Conservation (phyloP, 1,284 basidiomycete genomes). For the Athelia psychrophila region DNA sequence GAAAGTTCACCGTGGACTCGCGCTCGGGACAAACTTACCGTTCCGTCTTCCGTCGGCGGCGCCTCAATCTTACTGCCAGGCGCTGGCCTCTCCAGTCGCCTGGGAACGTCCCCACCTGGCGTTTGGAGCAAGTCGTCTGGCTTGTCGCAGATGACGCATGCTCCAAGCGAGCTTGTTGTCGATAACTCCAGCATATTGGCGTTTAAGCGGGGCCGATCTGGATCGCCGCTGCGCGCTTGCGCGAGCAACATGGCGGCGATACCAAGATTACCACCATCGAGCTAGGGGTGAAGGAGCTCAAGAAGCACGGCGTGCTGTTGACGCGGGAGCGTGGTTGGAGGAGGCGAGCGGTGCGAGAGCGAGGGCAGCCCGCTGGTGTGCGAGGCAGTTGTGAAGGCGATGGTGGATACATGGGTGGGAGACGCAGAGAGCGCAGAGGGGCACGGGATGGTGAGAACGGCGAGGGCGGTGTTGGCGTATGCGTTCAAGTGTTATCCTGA, state of each 20-base stretch:
- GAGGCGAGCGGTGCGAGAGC: conserved; percentile 92
- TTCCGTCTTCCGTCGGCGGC: conserved; percentile 32
- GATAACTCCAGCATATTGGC: conserved; percentile 57
- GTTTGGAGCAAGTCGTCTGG: conserved; percentile 25
- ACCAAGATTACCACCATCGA: too few relatives aligned
- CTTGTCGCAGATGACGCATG: conserved; percentile 29
- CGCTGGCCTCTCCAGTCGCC: conserved; percentile 27
- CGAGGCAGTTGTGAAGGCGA: conserved; percentile 95
- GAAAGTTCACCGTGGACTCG: conserved; percentile 48
- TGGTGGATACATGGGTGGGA: conserved; percentile 90
- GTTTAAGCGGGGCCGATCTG: conserved; percentile 89
- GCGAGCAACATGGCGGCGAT: conserved; percentile 82
- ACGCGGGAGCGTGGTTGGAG: conserved; percentile 92
- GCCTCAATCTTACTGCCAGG: conserved; percentile 32
- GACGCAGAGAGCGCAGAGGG: conserved; percentile 86
- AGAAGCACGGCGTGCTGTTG: conserved; percentile 84
- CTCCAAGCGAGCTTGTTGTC: conserved; percentile 37
- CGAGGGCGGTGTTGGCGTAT: conserved; percentile 87
- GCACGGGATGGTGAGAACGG: conserved; percentile 77
- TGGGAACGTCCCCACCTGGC: conserved; percentile 21
- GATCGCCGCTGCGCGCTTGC: conserved; percentile 92
- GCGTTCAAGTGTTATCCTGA: conserved; percentile 92
- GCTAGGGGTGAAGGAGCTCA: conserved; percentile 75
- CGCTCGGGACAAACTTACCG: conserved; percentile 22
- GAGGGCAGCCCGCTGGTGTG: conserved; percentile 87